These are phyloP conservation scores for Fraxinus albicans DNA, from an alignment of 305 asterid species.

Conservation along the genomic window DNA sequence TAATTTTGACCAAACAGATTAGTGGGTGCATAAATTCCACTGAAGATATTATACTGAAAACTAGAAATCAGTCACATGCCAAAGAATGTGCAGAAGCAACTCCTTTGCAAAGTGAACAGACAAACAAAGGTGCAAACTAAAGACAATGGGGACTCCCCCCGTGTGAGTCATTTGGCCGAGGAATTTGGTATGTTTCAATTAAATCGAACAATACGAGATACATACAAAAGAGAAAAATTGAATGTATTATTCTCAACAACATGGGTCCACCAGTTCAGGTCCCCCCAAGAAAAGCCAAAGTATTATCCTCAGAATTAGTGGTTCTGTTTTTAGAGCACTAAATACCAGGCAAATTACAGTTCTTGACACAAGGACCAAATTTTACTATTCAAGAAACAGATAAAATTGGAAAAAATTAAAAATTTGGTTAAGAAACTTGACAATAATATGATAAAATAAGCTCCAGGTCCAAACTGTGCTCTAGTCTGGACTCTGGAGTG, in stretches of 20 bases:
- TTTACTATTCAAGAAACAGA: neutral
- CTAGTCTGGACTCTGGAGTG: neutral
- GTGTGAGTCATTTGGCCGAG: neutral
- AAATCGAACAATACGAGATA: neutral
- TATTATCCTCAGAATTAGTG: constrained; percentile 20
- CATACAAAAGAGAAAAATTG: neutral
- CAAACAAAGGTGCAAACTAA: neutral
- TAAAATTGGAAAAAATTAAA: neutral
- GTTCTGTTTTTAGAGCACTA: constrained; percentile 10
- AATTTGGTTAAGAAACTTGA: constrained; percentile 5
- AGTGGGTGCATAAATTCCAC: neutral
- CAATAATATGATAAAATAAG: neutral
- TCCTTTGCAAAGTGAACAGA: neutral
- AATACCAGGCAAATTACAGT: constrained; percentile 6
- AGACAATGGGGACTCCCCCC: neutral
- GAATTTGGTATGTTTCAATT: neutral
- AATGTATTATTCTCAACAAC: neutral
- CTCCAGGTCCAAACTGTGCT: neutral
- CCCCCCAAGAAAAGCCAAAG: neutral
- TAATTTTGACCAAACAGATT: neutral
- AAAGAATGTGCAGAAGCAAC: neutral
- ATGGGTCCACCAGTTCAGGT: neutral
- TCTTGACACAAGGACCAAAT: neutral
- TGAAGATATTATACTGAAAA: neutral
- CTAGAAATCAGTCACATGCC: neutral